Percentiles rank a stretch among this genome's conserved stretches.
These are phyloP conservation scores for Penicillium sclerotigenum DNA, from an alignment of 2,329 filamentous ascomycete species.

Conservation along the genomic window DNA sequence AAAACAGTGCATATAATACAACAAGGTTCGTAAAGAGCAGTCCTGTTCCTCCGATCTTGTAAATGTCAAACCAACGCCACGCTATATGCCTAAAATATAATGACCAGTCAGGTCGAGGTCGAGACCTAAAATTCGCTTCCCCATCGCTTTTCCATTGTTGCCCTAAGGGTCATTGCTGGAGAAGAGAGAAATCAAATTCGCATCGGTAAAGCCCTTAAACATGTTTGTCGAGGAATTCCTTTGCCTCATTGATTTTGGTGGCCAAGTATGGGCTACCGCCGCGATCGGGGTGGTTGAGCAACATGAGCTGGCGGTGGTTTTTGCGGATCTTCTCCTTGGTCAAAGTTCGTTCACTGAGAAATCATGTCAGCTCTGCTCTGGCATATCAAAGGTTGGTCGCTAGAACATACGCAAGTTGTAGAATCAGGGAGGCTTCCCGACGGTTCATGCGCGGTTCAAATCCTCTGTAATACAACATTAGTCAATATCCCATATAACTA, in stretches of 20 bases:
- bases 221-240: slow-evolving; percentile 87
- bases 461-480: slow-evolving; percentile 48
- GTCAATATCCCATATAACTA: background rate
- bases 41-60: slow-evolving; percentile 20
- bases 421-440: slow-evolving; percentile 83
- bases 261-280: slow-evolving; percentile 94
- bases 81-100: slow-evolving; percentile 39
- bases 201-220: slow-evolving; percentile 17
- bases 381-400: background rate
- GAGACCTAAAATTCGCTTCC: slow-evolving; percentile 18
- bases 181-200: background rate
- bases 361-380: background rate
- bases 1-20: slow-evolving; percentile 59
- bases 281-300: slow-evolving; percentile 95
- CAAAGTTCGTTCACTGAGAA: slow-evolving; percentile 72
- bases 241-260: slow-evolving; percentile 97
- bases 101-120: slow-evolving; percentile 17
- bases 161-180: background rate
- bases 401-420: slow-evolving; percentile 74
- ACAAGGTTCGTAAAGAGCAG: slow-evolving; percentile 49
- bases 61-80: slow-evolving; percentile 39
- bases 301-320: slow-evolving; percentile 91
- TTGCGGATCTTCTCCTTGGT: slow-evolving; percentile 94
- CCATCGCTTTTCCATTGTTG: slow-evolving; percentile 2
- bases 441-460: slow-evolving; percentile 94